Evolutionary conservation across 306 rosid species (phyloP).

Genomic region (apple (Malus domestica)): ASM211411v1 NC_041803.1:8292501-8293000

Average conservation of each 20-base stretch:
- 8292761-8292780: background rate
- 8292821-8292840: no score
- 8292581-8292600: background rate
- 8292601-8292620: background rate
- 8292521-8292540: background rate
- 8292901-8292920: background rate
- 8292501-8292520: background rate
- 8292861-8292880: background rate
- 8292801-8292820: background rate
- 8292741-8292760: background rate
- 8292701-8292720: background rate
- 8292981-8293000: no score
- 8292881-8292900: no score
- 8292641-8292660: background rate
- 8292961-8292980: no score
- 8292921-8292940: background rate
- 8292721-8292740: background rate
- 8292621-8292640: background rate
- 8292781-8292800: background rate
- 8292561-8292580: background rate
- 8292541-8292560: slow-evolving; percentile 6
- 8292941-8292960: no score
- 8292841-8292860: background rate
- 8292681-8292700: background rate
- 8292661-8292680: background rate